Evolutionary conservation across 108 stramenopile genomes (phyloP), one percentile per base, ranked within the genome.

Genomic region (Schizochytrium sp.): DNA sequence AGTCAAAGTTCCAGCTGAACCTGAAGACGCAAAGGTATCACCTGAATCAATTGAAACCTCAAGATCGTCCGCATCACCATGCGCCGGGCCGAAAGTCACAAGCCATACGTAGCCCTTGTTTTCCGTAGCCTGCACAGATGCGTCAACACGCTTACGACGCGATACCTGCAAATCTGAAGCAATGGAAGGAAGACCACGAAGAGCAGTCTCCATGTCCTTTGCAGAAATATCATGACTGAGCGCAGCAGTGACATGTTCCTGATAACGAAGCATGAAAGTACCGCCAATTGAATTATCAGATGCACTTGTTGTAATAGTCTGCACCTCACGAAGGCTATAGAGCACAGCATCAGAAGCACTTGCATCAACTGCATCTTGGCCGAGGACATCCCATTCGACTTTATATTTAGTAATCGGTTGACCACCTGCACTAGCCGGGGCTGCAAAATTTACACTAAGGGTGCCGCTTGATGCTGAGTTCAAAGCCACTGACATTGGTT

Each of bases 351-450:
- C 44, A 19, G 87, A n/a, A 17, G 90, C 92, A n/a, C 47, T 73
- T 17, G 13, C 13, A 56, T 57, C 41, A 58, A 90, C 91, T 10
- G 91, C 92, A 50, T 92, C 92, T 28, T 90, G 61, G 17, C 93
- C 93, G 10, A 93, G 17, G 13, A 61, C 90, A 53, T 96, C 96
- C 96, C 96, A 97, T 88, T 97, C 95, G 58, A 97, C 92, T 55
- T 94, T 91, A 91, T 95, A 96, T 60, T 93, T 87, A 56, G 92
- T 94, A 46, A 97, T 64, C 2, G 93, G 91, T 72, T 92, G 92
- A 47, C 96, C 96, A 3, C 96, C 96, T 58, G 95, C 94, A 89
- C 93, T 95, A 1, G 88, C 73, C 3, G 96, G 94, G 45, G 94
- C 88, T 10, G 93, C 94, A 55, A 96, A 93, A 56, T 89, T 76